Conservation (phyloP, 257 asterid genomes). For the Solanum medicagineum region DNA sequence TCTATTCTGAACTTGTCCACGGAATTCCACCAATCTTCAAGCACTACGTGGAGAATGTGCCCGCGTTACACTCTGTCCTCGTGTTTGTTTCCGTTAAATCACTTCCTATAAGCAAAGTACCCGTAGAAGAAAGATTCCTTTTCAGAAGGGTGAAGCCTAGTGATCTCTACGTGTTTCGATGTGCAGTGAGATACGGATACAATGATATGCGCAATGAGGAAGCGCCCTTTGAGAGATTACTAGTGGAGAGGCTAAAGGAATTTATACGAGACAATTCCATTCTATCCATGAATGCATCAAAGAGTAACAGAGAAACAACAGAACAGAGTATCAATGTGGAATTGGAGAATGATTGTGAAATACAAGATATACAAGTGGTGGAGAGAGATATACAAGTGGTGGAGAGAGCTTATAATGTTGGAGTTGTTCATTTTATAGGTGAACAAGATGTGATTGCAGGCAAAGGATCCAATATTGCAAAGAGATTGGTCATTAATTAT, state of each 20-base stretch:
- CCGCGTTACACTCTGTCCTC: constrained; percentile 34
- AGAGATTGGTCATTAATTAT: constrained; percentile 37
- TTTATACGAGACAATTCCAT: constrained; percentile 11
- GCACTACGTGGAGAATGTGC: constrained; percentile 42
- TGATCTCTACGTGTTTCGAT: constrained; percentile 27
- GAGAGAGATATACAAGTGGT: constrained; percentile 25
- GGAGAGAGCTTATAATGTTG: constrained; percentile 25
- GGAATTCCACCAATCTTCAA: constrained; percentile 61
- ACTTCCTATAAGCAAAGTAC: constrained; percentile 37
- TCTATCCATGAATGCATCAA: not conserved
- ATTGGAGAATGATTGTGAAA: not conserved
- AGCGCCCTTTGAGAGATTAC: constrained; percentile 24
- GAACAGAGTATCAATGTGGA: not conserved
- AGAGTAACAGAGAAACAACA: not conserved
- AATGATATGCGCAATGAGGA: constrained; percentile 24
- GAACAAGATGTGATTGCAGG: constrained; percentile 53
- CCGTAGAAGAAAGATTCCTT: constrained; percentile 34
- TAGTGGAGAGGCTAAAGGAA: constrained; percentile 26
- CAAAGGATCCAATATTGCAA: constrained; percentile 26
- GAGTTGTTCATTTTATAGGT: constrained; percentile 56
- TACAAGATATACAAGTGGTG: constrained; percentile 8
- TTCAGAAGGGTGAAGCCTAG: constrained; percentile 36
- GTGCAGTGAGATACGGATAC: constrained; percentile 56
- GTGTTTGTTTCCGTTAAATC: constrained; percentile 49
- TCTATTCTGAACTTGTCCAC: constrained; percentile 50